Evolutionary conservation across 805 yeast species (phyloP).

Genomic region (Cyberlindnera euphorbiiphila): DNA sequence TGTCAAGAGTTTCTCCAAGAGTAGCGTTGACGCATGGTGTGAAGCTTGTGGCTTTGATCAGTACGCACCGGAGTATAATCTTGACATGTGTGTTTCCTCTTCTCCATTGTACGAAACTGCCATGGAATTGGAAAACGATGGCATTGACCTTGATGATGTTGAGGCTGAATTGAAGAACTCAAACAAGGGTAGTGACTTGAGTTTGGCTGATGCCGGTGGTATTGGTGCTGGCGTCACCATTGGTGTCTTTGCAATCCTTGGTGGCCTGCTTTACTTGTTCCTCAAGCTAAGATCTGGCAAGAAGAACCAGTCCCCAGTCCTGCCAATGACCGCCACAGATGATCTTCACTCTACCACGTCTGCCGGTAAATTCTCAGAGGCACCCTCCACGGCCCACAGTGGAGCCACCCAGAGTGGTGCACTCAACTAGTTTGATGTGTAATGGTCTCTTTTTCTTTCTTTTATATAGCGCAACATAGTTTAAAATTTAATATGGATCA

Average conservation of each 20-base stretch:
- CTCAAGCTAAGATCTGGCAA: slow-evolving; percentile 13
- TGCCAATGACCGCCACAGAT: neutral
- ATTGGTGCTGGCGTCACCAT: slow-evolving; percentile 47
- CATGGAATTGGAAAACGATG: slow-evolving; percentile 26
- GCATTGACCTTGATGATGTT: slow-evolving; percentile 29
- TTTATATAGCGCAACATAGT: no score
- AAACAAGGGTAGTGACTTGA: slow-evolving; percentile 14
- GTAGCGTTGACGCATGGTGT: slow-evolving; percentile 37
- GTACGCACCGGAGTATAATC: slow-evolving; percentile 13
- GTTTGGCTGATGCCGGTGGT: slow-evolving; percentile 45
- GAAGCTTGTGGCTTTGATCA: slow-evolving; percentile 31
- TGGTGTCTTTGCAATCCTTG: slow-evolving; percentile 36
- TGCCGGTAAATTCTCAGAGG: neutral
- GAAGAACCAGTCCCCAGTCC: slow-evolving; percentile 1
- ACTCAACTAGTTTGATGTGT: neutral
- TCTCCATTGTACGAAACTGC: slow-evolving; percentile 32
- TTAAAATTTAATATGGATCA: neutral
- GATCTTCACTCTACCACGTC: neutral
- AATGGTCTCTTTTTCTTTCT: neutral
- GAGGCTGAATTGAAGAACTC: neutral
- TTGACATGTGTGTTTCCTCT: slow-evolving; percentile 34
- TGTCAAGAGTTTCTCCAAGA: slow-evolving; percentile 29
- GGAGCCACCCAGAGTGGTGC: slow-evolving; percentile 7
- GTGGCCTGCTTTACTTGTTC: slow-evolving; percentile 26
- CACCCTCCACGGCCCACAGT: slow-evolving; percentile 5